Evolutionary conservation across 192 early-diverging fungal genomes (phyloP).

Genomic region (Rhizoclosmatium sp.): DNA sequence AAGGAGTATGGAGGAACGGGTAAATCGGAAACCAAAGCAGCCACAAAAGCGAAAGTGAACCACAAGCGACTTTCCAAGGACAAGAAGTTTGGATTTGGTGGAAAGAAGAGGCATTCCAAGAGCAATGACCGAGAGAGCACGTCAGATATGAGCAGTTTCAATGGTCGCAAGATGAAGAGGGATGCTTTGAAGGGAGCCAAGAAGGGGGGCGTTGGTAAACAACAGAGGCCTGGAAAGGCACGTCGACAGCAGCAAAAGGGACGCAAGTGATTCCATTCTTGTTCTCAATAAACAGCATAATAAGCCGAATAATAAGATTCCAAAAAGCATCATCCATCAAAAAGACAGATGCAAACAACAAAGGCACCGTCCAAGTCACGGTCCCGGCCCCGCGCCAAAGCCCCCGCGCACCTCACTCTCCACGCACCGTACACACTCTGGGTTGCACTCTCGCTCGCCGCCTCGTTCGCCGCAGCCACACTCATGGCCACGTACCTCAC

Average conservation of each 20-base stretch:
- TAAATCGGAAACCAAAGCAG: constrained; percentile 37
- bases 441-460: neutral
- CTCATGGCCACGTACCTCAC: neutral
- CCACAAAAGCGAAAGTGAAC: constrained; percentile 36
- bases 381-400: no score
- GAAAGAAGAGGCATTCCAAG: constrained; percentile 81
- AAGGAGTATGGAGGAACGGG: constrained; percentile 39
- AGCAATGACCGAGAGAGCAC: constrained; percentile 80
- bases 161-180: constrained; percentile 49
- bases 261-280: no score
- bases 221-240: constrained; percentile 22
- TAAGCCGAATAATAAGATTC: no score
- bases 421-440: neutral
- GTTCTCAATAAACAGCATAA: no score
- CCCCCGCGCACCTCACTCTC: neutral
- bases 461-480: neutral
- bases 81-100: constrained; percentile 91
- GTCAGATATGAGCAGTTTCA: constrained; percentile 77
- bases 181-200: constrained; percentile 16
- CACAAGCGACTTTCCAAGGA: constrained; percentile 76
- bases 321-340: no score
- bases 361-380: no score
- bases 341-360: no score
- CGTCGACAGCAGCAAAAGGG: constrained; percentile 5
- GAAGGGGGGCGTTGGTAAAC: constrained; percentile 13